A percentile compares a stretch with the other conserved stretches of the same genome.
These are phyloP conservation scores for Cordyceps militaris DNA, from an alignment of 2,329 filamentous ascomycete genomes.

Conservation along the genomic window DNA sequence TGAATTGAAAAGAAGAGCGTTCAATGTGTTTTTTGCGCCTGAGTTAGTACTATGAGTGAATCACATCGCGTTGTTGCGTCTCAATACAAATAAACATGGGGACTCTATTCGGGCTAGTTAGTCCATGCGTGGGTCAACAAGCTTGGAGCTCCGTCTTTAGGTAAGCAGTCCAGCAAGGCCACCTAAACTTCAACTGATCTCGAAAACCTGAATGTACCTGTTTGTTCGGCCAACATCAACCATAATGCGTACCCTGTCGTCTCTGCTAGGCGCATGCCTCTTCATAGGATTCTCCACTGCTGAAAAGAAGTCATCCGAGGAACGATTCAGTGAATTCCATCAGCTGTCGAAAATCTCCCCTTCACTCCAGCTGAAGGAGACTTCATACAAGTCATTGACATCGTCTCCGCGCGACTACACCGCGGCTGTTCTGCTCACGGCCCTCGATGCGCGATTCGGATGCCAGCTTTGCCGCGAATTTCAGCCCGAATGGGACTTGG, in stretches of 20 bases:
- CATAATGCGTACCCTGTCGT: conserved; percentile 63
- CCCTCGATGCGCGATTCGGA: conserved; percentile 73
- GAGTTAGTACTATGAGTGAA: background rate
- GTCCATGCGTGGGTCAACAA: background rate
- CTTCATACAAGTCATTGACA: conserved; percentile 68
- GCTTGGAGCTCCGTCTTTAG: background rate
- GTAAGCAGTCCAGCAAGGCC: conserved; percentile 11
- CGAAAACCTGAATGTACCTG: background rate
- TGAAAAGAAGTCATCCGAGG: conserved; percentile 54
- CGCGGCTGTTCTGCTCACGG: conserved; percentile 76
- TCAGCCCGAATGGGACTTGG: conserved; percentile 86
- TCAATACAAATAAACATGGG: background rate
- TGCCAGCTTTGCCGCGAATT: conserved; percentile 86
- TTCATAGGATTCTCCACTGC: conserved; percentile 53
- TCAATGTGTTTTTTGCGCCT: background rate
- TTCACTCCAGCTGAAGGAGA: conserved; percentile 73
- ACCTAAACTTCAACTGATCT: conserved; percentile 3
- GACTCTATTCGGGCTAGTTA: background rate
- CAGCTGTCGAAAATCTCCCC: conserved; percentile 56
- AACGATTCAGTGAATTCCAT: conserved; percentile 67
- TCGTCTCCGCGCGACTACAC: conserved; percentile 75
- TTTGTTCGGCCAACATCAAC: background rate
- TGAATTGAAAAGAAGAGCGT: background rate
- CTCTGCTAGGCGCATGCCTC: conserved; percentile 57
- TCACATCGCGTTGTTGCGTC: background rate